Conservation (phyloP, 352 stramenopile genomes). For the Phytophthora pistaciae region DNA sequence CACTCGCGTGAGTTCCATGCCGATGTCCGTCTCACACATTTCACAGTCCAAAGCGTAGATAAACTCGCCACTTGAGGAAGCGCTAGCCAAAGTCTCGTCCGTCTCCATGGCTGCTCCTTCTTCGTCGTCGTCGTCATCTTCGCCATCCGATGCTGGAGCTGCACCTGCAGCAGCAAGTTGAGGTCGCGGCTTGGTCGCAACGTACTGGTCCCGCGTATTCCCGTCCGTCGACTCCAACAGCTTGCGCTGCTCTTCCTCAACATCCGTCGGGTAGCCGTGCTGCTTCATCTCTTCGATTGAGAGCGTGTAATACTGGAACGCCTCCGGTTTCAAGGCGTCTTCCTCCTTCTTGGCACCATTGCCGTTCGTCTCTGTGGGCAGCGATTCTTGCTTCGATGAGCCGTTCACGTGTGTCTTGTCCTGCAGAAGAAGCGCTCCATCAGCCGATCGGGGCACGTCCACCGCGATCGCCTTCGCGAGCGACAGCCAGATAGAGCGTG, state of each 20-base stretch:
- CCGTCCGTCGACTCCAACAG: conserved; percentile 60
- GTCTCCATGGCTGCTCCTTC: conserved; percentile 35
- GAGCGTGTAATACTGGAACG: conserved; percentile 65
- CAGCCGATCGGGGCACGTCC: conserved; percentile 57
- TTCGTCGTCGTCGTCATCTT: conserved; percentile 12
- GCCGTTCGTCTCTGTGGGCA: conserved; percentile 18
- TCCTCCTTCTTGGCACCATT: conserved; percentile 9
- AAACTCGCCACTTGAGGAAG: conserved; percentile 20
- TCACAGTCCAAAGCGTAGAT: conserved; percentile 90
- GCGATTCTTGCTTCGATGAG: conserved; percentile 11
- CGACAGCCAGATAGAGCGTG: conserved; percentile 67
- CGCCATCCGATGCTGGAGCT: conserved; percentile 9
- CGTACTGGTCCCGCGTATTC: conserved; percentile 62
- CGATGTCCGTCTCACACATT: conserved; percentile 91
- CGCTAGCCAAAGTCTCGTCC: conserved; percentile 25
- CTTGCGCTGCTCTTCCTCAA: conserved; percentile 66
- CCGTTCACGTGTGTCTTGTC: conserved; percentile 10
- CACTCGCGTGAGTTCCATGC: conserved; percentile 85
- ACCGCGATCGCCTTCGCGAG: conserved; percentile 69
- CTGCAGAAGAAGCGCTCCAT: conserved; percentile 49
- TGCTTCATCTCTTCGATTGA: conserved; percentile 73
- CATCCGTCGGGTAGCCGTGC: conserved; percentile 73
- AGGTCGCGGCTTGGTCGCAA: conserved; percentile 57
- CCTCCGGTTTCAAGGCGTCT: conserved; percentile 18
- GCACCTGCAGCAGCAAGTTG: conserved; percentile 8